Percentiles rank a stretch among this genome's conserved stretches.
Evolutionary conservation across 306 rosid species (phyloP).

Genomic region (Prunus fruticosa): DNA sequence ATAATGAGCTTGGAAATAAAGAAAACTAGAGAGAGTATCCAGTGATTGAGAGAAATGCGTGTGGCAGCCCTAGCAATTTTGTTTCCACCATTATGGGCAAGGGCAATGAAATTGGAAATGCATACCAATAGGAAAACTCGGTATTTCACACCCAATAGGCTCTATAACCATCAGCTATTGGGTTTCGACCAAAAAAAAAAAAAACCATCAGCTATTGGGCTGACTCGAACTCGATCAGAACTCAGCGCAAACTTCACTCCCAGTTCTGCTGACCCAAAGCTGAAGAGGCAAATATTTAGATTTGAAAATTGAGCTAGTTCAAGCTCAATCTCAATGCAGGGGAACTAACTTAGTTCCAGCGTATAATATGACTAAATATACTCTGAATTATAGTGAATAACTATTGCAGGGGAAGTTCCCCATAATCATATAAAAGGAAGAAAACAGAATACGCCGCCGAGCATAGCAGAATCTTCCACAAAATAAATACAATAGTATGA

Average conservation of each 20-base stretch:
- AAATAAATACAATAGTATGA: neutral
- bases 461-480: neutral
- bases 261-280: neutral
- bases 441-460: neutral
- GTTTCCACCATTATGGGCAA: too few species aligned
- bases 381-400: neutral
- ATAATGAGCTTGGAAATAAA: neutral
- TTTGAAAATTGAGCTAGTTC: neutral
- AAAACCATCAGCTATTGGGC: too few species aligned
- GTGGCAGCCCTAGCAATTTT: too few species aligned
- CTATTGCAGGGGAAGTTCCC: neutral
- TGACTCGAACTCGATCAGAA: neutral
- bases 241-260: too few species aligned
- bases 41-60: conserved; percentile 54
- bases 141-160: neutral
- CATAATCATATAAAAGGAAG: neutral
- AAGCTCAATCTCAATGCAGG: neutral
- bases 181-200: too few species aligned
- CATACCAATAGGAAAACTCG: neutral
- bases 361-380: neutral
- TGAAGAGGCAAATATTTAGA: neutral
- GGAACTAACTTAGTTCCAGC: neutral
- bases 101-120: too few species aligned
- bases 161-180: neutral
- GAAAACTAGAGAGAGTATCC: conserved; percentile 28